phyloP scores from a whole-genome alignment of 148 eudicot species.

The Bassia scoparia region DNA sequence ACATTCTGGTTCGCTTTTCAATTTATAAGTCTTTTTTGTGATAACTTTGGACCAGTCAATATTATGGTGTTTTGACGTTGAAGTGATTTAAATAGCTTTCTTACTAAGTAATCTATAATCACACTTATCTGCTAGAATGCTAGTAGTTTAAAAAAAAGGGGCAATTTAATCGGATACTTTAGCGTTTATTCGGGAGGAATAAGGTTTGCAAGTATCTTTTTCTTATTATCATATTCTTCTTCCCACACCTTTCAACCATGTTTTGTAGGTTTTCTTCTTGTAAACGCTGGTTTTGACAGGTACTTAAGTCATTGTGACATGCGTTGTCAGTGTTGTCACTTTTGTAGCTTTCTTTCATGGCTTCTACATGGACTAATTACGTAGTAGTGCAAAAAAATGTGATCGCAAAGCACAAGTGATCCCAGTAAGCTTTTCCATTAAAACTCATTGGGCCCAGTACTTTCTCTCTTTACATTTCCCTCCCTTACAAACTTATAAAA shows the following conservation, averaged over 20 bases:
- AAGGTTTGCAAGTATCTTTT: background rate
- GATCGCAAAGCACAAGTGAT: background rate
- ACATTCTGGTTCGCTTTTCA: conserved; percentile 72
- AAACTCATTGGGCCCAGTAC: too few species aligned
- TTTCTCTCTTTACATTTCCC: too few species aligned
- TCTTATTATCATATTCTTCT: background rate
- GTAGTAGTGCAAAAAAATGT: background rate
- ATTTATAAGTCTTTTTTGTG: background rate
- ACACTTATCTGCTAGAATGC: background rate
- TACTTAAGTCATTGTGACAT: background rate
- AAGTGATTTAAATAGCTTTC: background rate
- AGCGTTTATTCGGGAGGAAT: background rate
- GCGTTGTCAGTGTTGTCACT: background rate
- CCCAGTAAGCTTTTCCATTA: background rate
- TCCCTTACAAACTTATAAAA: too few species aligned
- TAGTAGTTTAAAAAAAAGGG: background rate
- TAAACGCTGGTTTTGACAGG: background rate
- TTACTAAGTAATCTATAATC: conserved; percentile 1
- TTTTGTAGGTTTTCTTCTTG: background rate
- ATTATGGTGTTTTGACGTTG: background rate
- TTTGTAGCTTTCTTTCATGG: too few species aligned
- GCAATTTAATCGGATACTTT: too few species aligned
- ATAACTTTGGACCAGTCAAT: background rate
- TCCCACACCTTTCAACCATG: background rate
- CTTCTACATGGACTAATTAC: too few species aligned